These are phyloP conservation scores for Trichoderma koningii DNA, from an alignment of 2,329 filamentous ascomycete species.

Conservation along the genomic window DNA sequence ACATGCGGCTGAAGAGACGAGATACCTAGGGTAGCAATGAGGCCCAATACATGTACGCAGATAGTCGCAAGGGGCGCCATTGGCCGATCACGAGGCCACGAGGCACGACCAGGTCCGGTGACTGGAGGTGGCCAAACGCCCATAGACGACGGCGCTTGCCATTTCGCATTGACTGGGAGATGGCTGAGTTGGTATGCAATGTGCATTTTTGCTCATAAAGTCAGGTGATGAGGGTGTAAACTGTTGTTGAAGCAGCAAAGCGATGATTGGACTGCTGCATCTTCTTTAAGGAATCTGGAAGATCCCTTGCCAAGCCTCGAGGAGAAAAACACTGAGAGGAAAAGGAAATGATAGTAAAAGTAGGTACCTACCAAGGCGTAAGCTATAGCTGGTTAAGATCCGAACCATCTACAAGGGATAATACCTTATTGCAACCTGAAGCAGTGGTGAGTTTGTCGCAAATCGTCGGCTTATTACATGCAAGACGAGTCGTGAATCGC, in stretches of 20 bases:
- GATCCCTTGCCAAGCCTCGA: background rate
- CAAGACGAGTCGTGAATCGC: background rate
- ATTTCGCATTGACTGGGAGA: background rate
- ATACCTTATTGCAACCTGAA: background rate
- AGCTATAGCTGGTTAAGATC: background rate
- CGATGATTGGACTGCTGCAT: background rate
- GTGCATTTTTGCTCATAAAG: background rate
- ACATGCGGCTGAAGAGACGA: no score
- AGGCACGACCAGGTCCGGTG: constrained; percentile 23
- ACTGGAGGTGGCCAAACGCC: constrained; percentile 17
- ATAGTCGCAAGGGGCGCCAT: constrained; percentile 25
- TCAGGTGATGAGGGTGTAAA: background rate
- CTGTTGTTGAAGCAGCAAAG: no score
- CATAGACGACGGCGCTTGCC: constrained; percentile 5
- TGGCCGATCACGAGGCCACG: constrained; percentile 27
- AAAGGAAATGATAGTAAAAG: background rate
- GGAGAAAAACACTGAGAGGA: background rate
- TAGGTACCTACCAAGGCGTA: constrained; percentile 10
- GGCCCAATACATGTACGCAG: background rate
- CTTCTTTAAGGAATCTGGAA: no score
- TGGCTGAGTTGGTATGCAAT: no score
- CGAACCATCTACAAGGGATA: background rate
- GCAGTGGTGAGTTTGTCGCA: background rate
- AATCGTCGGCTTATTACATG: background rate
- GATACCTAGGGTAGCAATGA: constrained; percentile 4